phyloP scores from a whole-genome alignment of 2,329 filamentous ascomycete species.

The Emmonsia crescens region DNA sequence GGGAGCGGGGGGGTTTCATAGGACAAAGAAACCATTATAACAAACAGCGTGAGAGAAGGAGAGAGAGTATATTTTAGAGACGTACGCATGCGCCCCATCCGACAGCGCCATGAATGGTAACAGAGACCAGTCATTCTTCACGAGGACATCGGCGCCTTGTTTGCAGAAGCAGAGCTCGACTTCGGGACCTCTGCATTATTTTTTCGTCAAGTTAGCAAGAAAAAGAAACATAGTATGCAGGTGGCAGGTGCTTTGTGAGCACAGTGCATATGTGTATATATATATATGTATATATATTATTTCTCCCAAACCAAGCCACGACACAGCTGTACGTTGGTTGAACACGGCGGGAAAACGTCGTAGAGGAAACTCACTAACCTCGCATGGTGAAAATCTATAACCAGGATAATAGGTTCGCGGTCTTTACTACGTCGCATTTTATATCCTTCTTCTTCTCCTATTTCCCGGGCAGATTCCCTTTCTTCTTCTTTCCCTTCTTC shows the following conservation, averaged over 20 bases:
- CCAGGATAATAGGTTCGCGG: constrained; percentile 56
- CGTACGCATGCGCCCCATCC: constrained; percentile 87
- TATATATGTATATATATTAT: not conserved
- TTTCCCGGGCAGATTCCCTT: not conserved
- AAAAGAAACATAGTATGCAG: not conserved
- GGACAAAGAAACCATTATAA: not conserved
- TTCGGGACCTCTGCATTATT: constrained; percentile 60
- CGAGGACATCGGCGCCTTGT: constrained; percentile 65
- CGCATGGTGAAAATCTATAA: constrained; percentile 78
- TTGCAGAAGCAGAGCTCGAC: constrained; percentile 85
- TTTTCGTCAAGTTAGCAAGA: not conserved
- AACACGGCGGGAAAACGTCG: not conserved
- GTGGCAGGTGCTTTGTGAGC: not conserved
- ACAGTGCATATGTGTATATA: not conserved
- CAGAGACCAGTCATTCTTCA: constrained; percentile 78
- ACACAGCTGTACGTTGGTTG: not conserved
- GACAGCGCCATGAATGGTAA: constrained; percentile 95
- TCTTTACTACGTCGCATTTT: not conserved
- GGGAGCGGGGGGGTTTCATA: not conserved
- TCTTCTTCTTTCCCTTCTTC: not conserved
- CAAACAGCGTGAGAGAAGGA: not conserved
- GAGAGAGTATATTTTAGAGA: constrained; percentile 15
- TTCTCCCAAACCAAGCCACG: not conserved
- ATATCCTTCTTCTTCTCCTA: not conserved
- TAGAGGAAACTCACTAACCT: constrained; percentile 25